Evolutionary conservation across 1,139 yeast species (phyloP), one percentile per base, ranked within the genome.

Genomic region (Hemisphaericaspora xylanilytica): DNA sequence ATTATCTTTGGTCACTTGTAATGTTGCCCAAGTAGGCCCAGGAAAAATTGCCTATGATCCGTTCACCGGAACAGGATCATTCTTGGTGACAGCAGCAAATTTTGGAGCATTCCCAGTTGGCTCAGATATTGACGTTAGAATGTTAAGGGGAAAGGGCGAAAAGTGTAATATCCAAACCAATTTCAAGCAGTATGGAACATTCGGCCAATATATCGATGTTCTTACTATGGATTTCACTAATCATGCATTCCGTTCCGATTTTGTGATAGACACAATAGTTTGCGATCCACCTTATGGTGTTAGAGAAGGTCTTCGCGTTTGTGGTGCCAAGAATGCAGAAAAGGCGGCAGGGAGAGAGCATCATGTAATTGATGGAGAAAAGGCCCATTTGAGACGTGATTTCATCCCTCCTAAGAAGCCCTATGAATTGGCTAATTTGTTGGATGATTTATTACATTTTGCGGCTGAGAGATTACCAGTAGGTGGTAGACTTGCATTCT

Each of bases 281-380:
- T 90, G 97, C 56, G 99, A 92, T 60, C 98, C 98, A 1, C 99
- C 99, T 0, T 92, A 92, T 58, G 99, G 98, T 2, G 95, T 92
- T 1, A 73, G 99, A 52, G 99, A 94, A 59, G 96, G 97, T 1
- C 75, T 94, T 35, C 87, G 88, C 55, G 96, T 90, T 0, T 78
- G 95, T 42, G 98, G 99, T 2, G 86, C 95, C 2, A 80, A 76
- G 47, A 75, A 86, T 51, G 77, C 73, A 16, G 70, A 63, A 36
- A 68, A 67, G 47, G 75, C 75, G 4, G 65, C 60, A 1, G 95
- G 92, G 0, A 76, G 86, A 50, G 95, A 86, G 54, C 66, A 78
- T 37, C 70, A 84, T 3, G 67, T 81, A 9, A 81, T 86, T 12
- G 83, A 85, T 43, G 96, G 96, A 2, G 80, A 80, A 48, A 77